Conservation (phyloP, 306 rosid species). For the Alnus rubra region DNA sequence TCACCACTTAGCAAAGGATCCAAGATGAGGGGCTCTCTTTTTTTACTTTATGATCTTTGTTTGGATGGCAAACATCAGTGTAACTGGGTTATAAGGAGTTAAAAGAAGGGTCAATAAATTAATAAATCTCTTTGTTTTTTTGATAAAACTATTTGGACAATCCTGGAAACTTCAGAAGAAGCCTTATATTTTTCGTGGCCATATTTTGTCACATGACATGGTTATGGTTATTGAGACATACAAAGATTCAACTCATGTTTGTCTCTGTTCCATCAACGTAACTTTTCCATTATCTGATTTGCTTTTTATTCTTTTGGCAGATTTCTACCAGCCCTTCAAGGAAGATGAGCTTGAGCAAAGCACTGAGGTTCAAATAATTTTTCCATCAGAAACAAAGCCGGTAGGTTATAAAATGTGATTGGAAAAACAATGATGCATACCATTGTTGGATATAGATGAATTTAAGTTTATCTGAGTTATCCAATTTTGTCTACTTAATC, state of each 20-base stretch:
- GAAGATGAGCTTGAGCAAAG: constrained; percentile 86
- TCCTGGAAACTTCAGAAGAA: not conserved
- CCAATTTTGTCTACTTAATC: not conserved
- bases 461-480: not conserved
- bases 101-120: not conserved
- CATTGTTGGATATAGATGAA: constrained; percentile 5
- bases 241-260: not conserved
- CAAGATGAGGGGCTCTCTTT: not conserved
- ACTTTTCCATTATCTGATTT: constrained; percentile 4
- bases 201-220: not conserved
- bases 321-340: constrained; percentile 82
- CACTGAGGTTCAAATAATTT: constrained; percentile 80
- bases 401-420: constrained; percentile 38
- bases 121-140: not conserved
- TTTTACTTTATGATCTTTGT: not conserved
- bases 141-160: not conserved
- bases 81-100: not conserved
- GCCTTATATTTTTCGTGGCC: constrained; percentile 10
- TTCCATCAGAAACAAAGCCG: constrained; percentile 71
- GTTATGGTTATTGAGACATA: constrained; percentile 9
- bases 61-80: not conserved
- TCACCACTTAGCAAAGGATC: not conserved
- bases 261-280: not conserved
- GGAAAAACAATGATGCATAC: not conserved
- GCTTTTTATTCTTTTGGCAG: constrained; percentile 38